Base-by-base conservation (phyloP, 1,139 yeast genomes). In the Barnettozyma hawaiiensis region DNA sequence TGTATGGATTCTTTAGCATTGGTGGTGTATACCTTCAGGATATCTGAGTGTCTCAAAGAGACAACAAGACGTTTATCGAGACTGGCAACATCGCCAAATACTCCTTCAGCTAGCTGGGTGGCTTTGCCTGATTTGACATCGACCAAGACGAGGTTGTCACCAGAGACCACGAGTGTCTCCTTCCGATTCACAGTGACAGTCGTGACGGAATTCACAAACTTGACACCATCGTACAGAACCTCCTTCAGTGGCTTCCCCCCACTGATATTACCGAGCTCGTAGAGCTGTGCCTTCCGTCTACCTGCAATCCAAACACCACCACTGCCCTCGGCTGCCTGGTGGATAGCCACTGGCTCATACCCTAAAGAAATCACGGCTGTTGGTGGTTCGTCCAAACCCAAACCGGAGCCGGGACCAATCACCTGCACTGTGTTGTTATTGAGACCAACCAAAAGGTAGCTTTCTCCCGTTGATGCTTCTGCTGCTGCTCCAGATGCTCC, bases 291-390 rank as follows among this genome's bases (percentile, higher is more conserved):
- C 23, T 14, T 22, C 11, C 15, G 6, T 23, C 37, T 34, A 8
- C 37, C 37, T n/a, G 28, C 37, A 4, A 34, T 23, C 37, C 37
- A 34, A 15, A 34, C 27, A 10, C n/a, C n/a, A n/a, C n/a, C n/a
- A n/a, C n/a, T n/a, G n/a, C 37, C 37, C 9, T 34, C 37, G 11
- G 20, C n/a, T 2, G 8, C 19, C 11, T 34, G 37, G 12, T 2
- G 26, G 26, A 32, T 19, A 3, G 35, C 35, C 2, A 11, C 24
- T 11, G 35, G 35, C 24, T 32, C 20, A 32, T 32, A 32, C 6
- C 24, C 23, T 26, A 34, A 23, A 8, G 27, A 23, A 21, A 34
- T 34, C 29, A 16, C 27, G 7, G 28, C 22, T 20, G 23, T 24
- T 15, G 37, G 37, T 15, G 37, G 37, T 23, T 34, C 37, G 9